A percentile compares a stretch with the other conserved stretches of the same genome.
phyloP scores from a whole-genome alignment of 371 early-diverging fungal genomes.

The Mucor racemosus region DNA sequence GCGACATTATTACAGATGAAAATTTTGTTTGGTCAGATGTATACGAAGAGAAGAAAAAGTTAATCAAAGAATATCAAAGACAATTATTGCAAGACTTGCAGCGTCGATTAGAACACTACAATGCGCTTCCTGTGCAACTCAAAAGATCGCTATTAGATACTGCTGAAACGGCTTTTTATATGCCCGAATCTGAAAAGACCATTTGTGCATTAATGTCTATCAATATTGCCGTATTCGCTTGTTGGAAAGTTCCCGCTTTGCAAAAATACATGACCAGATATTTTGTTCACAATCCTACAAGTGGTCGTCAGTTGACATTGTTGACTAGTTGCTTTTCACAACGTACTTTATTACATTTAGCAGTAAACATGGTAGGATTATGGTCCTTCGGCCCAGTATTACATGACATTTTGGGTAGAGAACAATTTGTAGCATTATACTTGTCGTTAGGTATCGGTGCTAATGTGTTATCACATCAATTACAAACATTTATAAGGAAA shows the following conservation, averaged over 20 bases:
- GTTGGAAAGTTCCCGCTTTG: constrained; percentile 67
- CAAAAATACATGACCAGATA: constrained; percentile 65
- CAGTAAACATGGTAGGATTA: constrained; percentile 72
- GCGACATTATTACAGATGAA: constrained; percentile 16
- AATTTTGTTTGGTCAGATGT: not conserved
- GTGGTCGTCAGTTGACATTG: constrained; percentile 63
- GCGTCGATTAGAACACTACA: constrained; percentile 4
- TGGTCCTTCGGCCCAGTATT: constrained; percentile 61
- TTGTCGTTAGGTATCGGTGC: constrained; percentile 65
- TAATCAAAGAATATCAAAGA: constrained; percentile 15
- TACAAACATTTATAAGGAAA: constrained; percentile 48
- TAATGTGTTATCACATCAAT: constrained; percentile 63
- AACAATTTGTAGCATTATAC: constrained; percentile 81
- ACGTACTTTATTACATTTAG: constrained; percentile 62
- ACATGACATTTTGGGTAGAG: constrained; percentile 54
- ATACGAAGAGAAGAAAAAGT: constrained; percentile 15
- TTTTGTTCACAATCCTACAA: constrained; percentile 71
- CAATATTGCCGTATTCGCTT: constrained; percentile 66
- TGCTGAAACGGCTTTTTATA: constrained; percentile 36
- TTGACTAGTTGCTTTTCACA: constrained; percentile 72
- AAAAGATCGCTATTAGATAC: constrained; percentile 39
- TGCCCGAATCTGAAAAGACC: constrained; percentile 54
- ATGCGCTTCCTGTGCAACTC: constrained; percentile 43
- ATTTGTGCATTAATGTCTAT: constrained; percentile 60
- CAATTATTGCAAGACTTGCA: constrained; percentile 9